Percentiles rank a stretch among this genome's conserved stretches.
Conservation (phyloP, 306 rosid species). For the Vachellia collinsii region DNA sequence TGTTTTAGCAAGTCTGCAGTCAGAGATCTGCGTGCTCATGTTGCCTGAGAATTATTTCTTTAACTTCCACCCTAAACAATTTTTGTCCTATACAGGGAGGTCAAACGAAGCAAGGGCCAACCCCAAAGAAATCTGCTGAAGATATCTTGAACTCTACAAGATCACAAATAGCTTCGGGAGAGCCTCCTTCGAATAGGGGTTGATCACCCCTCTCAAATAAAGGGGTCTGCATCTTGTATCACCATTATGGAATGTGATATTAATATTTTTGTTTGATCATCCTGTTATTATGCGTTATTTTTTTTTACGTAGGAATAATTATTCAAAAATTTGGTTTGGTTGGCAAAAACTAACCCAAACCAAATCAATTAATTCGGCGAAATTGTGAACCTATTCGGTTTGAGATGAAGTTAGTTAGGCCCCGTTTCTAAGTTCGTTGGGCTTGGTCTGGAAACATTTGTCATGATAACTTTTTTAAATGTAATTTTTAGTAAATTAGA, state of each 20-base stretch:
- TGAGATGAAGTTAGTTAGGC: neutral
- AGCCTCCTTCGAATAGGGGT: constrained; percentile 38
- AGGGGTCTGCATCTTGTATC: constrained; percentile 6
- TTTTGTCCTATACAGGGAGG: constrained; percentile 51
- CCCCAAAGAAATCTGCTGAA: constrained; percentile 55
- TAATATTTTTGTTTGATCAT: neutral
- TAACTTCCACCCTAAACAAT: constrained; percentile 13
- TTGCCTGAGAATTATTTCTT: constrained; percentile 25
- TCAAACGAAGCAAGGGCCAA: constrained; percentile 61
- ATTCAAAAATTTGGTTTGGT: neutral
- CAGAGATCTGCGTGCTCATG: neutral
- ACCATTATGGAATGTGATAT: neutral
- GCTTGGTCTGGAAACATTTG: neutral
- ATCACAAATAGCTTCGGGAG: constrained; percentile 38
- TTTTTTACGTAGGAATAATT: constrained; percentile 10
- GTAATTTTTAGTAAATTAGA: too few relatives aligned
- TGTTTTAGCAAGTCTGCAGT: neutral
- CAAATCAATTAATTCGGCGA: neutral
- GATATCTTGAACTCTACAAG: constrained; percentile 42
- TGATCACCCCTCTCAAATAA: neutral
- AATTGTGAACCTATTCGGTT: neutral
- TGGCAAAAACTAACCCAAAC: neutral
- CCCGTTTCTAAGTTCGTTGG: neutral
- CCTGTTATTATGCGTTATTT: neutral
- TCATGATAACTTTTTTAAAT: too few relatives aligned